phyloP scores from a whole-genome alignment of 2,329 filamentous ascomycete genomes.

The Dactylellina drechsleri region DNA sequence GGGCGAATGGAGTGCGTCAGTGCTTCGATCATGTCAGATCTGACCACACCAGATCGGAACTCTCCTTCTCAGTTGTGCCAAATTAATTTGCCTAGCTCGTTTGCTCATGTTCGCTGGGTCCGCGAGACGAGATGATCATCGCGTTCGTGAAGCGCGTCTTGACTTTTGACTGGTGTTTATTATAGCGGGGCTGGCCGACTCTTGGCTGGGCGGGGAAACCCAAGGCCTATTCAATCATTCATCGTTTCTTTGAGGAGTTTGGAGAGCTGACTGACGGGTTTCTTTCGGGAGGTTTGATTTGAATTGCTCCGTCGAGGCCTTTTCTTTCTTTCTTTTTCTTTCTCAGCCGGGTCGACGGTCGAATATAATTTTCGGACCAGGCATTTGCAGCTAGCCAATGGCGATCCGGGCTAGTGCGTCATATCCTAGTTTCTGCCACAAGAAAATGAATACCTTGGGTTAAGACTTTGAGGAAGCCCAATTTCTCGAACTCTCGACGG shows the following conservation, averaged over 20 bases:
- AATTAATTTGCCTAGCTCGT: background rate
- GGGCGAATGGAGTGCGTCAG: conserved; percentile 13
- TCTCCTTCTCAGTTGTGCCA: no score
- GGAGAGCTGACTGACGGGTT: background rate
- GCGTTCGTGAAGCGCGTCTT: background rate
- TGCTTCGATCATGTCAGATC: conserved; percentile 7
- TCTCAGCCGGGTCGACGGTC: background rate
- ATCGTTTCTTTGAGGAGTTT: background rate
- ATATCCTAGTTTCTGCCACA: conserved; percentile 1
- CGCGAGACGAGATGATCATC: conserved; percentile 17
- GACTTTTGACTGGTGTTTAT: no score
- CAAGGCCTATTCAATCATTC: no score
- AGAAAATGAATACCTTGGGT: no score
- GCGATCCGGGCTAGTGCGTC: conserved; percentile 14
- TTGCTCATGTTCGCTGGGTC: background rate
- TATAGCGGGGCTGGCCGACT: conserved; percentile 3
- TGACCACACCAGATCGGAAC: conserved; percentile 4
- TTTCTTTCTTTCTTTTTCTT: background rate
- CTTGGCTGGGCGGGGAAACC: background rate
- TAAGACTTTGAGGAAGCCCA: no score
- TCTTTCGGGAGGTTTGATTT: background rate
- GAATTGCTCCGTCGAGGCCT: conserved; percentile 16
- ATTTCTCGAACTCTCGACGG: no score
- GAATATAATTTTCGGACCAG: conserved; percentile 8
- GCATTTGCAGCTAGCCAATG: no score